Conservation (phyloP, 768 basidiomycete genomes). For the Mycena rebaudengoi region DNA sequence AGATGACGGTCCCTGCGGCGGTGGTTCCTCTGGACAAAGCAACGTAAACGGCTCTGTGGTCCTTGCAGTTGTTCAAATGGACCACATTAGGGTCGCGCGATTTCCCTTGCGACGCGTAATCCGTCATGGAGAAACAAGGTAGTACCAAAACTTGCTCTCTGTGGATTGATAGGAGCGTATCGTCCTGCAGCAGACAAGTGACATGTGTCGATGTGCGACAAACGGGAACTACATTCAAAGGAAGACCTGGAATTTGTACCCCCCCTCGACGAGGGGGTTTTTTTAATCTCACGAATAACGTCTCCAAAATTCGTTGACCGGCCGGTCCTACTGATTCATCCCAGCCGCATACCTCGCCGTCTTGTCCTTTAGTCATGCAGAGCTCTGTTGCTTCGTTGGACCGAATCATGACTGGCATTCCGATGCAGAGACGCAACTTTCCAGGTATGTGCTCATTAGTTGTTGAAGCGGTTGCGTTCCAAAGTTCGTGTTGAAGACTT, state of each 20-base stretch:
- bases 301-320: constrained; percentile 30
- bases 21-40: constrained; percentile 36
- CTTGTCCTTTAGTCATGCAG: too few relatives aligned
- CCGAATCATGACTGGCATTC: constrained; percentile 43
- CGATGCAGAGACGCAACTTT: constrained; percentile 37
- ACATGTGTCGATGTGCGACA: neutral
- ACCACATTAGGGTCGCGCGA: constrained; percentile 36
- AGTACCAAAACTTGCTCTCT: too few relatives aligned
- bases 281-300: constrained; percentile 37
- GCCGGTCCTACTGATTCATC: constrained; percentile 8
- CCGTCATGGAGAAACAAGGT: constrained; percentile 46
- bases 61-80: too few relatives aligned
- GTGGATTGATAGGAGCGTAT: constrained; percentile 16
- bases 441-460: constrained; percentile 30
- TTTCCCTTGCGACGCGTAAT: constrained; percentile 44
- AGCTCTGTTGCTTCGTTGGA: too few relatives aligned
- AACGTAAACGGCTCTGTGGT: constrained; percentile 42
- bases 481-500: neutral
- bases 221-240: constrained; percentile 44
- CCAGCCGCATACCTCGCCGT: constrained; percentile 39
- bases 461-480: neutral
- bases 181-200: constrained; percentile 23
- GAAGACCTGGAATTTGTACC: too few relatives aligned
- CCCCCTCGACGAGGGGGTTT: constrained; percentile 31
- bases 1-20: constrained; percentile 31